Base-by-base conservation (phyloP, 148 eudicot genomes). In the Fagopyrum esculentum region DNA sequence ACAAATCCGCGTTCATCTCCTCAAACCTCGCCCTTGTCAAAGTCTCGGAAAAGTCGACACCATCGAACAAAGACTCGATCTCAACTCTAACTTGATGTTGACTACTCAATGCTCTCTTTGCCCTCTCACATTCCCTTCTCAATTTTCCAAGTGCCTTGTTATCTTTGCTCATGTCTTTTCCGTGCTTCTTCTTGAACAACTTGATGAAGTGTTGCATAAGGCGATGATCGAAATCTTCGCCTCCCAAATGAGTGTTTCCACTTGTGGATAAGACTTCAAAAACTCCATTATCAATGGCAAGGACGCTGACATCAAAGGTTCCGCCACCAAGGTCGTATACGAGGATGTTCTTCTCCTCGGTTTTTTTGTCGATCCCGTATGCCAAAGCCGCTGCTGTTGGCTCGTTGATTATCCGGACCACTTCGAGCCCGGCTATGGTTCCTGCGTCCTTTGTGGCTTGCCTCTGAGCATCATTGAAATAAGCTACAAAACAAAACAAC, bases 11-110 rank as follows among this genome's bases (percentile, higher is more conserved):
- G 87, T 89, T 89, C 87, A 89, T 80, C 78, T 89, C 93, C 76
- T 89, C 93, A 19, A 89, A 89, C 61, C 86, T 90, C 22, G 93
- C 93, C 79, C 93, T 77, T 63, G 90, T 89, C 59, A 89, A 89
- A 75, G 93, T 90, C 76, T 89, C 90, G 45, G 90, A 87, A 82
- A 89, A 85, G 80, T 89, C 90, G 35, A 55, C 22, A 29, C 93
- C 93, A 26, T 87, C 92, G 72, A 86, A 89, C 44, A 89, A 80
- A n/a, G 90, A 89, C 77, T 89, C 88, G 16, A 89, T 82, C 85
- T 89, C 93, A 54, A 89, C 93, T 71, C 89, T 89, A 85, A 84
- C 90, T 79, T 90, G 91, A 77, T 90, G 91, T 83, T 90, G 91
- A 78, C 95, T 90, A 77, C 90, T 87, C 86, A 88, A 80, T 3